Percentiles rank a stretch among this genome's conserved stretches.
Evolutionary conservation across 2,329 filamentous ascomycete genomes (phyloP).

Genomic region (Exutisphaerella laricina): DNA sequence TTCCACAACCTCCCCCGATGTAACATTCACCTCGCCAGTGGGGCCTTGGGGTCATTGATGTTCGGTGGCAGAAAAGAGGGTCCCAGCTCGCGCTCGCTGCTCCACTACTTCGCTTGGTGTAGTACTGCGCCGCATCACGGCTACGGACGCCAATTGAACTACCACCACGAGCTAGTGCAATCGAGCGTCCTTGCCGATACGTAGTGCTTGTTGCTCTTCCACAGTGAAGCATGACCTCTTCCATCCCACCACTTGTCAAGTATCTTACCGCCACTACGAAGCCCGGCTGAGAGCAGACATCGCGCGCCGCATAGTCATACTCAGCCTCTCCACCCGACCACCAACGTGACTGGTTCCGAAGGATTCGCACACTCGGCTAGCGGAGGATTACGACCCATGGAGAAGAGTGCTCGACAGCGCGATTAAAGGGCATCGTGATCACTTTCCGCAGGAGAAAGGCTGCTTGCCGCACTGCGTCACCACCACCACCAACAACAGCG

Average conservation of each 20-base stretch:
- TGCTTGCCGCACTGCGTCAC: slow-evolving; percentile 1
- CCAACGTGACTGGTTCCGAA: neutral
- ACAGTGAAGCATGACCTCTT: slow-evolving; percentile 1
- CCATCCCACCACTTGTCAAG: neutral
- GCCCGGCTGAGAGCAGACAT: neutral
- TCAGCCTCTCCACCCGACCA: too few relatives aligned
- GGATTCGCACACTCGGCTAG: neutral
- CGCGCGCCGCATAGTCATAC: neutral
- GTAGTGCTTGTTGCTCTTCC: neutral
- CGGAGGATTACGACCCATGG: slow-evolving; percentile 7
- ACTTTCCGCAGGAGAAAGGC: neutral
- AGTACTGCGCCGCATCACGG: slow-evolving; percentile 3
- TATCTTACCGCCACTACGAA: slow-evolving; percentile 1
- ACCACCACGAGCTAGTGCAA: slow-evolving; percentile 2
- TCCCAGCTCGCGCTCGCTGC: neutral
- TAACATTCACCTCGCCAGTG: too few relatives aligned
- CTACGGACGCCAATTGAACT: neutral
- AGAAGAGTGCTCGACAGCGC: slow-evolving; percentile 3
- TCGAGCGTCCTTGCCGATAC: neutral
- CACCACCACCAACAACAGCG: neutral
- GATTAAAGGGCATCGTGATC: neutral
- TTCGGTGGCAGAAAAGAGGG: too few relatives aligned
- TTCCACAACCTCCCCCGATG: too few relatives aligned
- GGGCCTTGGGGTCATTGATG: too few relatives aligned
- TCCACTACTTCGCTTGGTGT: neutral